phyloP scores from a whole-genome alignment of 148 eudicot genomes.

The Vaccinium vitisidaea region DNA sequence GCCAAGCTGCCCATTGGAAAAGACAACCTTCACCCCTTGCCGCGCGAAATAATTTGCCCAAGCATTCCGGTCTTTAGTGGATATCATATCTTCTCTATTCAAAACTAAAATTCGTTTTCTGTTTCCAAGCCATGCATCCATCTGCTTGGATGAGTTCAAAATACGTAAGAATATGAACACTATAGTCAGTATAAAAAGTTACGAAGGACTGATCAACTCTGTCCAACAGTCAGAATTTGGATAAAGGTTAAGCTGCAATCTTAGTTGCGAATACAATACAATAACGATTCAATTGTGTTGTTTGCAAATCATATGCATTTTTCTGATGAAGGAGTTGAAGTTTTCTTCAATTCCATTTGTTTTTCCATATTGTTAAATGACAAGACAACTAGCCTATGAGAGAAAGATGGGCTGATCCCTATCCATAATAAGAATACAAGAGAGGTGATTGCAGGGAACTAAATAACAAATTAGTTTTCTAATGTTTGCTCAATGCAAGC shows the following conservation, averaged over 20 bases:
- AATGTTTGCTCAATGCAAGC: not conserved
- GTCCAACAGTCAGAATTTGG: not conserved
- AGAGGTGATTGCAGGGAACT: not conserved
- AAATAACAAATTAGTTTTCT: not conserved
- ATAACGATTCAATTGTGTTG: not conserved
- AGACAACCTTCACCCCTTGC: conserved; percentile 81
- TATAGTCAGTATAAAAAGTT: not conserved
- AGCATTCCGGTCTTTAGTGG: conserved; percentile 82
- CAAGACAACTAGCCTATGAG: not conserved
- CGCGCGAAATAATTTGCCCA: conserved; percentile 89
- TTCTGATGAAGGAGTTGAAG: not conserved
- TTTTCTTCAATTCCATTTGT: not conserved
- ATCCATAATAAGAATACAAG: not conserved
- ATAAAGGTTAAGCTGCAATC: not conserved
- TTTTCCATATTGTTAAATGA: not conserved
- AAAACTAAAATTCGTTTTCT: conserved; percentile 83
- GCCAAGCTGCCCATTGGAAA: conserved; percentile 89
- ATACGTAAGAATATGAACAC: not conserved
- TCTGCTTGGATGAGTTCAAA: conserved; percentile 42
- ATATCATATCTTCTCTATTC: conserved; percentile 99
- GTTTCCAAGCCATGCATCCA: conserved; percentile 93
- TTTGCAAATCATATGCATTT: not conserved
- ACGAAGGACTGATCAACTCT: not conserved
- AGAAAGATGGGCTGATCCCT: not conserved
- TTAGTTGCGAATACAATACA: not conserved